Percentiles rank a stretch among this genome's conserved stretches.
Evolutionary conservation across 441 rosid genomes (phyloP).

Genomic region (Theobroma grandiflorum): DNA sequence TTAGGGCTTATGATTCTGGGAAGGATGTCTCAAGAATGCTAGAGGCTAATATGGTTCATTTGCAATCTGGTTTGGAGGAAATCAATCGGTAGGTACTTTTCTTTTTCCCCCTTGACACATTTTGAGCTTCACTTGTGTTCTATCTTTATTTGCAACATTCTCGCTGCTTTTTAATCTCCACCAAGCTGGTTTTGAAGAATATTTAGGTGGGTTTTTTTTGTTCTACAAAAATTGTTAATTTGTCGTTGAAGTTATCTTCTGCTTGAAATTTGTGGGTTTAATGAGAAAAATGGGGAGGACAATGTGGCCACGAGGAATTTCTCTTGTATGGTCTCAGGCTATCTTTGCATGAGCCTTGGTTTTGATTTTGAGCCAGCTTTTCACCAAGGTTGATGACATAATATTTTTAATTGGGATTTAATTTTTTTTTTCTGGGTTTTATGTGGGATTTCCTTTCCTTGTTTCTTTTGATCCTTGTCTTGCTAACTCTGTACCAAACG

Average conservation of each 20-base stretch:
- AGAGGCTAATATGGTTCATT: conserved; percentile 63
- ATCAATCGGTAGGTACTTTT: conserved; percentile 57
- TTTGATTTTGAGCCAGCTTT: not conserved
- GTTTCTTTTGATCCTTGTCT: not conserved
- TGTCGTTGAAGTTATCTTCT: conserved; percentile 7
- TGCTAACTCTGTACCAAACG: not conserved
- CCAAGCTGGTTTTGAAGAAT: too few relatives aligned
- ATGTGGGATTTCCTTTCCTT: not conserved
- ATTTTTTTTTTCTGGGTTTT: not conserved
- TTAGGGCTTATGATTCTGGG: conserved; percentile 80
- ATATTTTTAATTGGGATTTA: not conserved
- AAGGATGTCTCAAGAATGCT: conserved; percentile 81
- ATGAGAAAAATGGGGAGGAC: too few relatives aligned
- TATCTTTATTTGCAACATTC: not conserved
- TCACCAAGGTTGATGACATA: not conserved
- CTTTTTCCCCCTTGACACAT: not conserved
- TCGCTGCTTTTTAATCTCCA: not conserved
- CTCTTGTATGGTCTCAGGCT: not conserved
- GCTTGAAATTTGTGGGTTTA: not conserved
- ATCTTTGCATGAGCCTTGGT: conserved; percentile 13
- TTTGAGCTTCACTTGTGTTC: not conserved
- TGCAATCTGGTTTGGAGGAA: conserved; percentile 66
- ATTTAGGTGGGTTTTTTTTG: not conserved
- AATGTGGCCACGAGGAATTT: too few relatives aligned
- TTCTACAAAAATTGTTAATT: not conserved